Base-by-base conservation (phyloP, 2,329 filamentous ascomycete genomes). In the Penicillium sp. region DNA sequence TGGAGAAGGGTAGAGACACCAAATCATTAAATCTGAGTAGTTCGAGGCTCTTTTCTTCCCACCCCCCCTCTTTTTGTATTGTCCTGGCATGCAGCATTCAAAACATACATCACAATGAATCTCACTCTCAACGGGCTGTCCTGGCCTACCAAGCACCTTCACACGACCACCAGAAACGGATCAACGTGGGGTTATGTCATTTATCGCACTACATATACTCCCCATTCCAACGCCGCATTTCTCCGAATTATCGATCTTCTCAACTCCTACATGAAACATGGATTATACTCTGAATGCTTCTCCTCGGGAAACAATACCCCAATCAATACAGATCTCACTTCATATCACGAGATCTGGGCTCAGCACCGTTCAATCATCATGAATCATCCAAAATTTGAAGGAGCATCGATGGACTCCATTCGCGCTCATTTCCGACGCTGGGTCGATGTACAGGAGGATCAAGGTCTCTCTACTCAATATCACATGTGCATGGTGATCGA, bases 111-210 rank as follows among this genome's bases (percentile, higher is more conserved):
- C 21, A 27, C 38, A 40, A 40, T 50, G 47, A 25, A 38, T 38
- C 19, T 19, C 47, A 38, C 27, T 38, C 19, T 19, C 47, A 38
- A 37, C 21, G 47, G 37, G 37, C 45, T 55, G 3, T 27, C 52
- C 8, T 55, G 43, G 43, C 52, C 43, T 31, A 49, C 52, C 2
- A 37, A 41, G 25, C 45, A 46, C 10, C 43, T 41, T 42, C 25
- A 41, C 10, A 38, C 43, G 23, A 19, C 25, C 45, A 40, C n/a
- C 1, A 38, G 38, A 10, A 21, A 38, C 43, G 21, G 40, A 35
- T 23, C 52, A 15, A 55, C 43, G 27, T 56, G 53, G 45, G 53
- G 45, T 9, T 56, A 50, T 50, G 29, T 56, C 31, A 56, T 56
- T 17, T 56, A 56, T 35, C 53, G 46, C 29, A 56, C 53, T 5